These are phyloP conservation scores for Capsicum rhomboideum DNA, from an alignment of 257 asterid species.

Conservation along the genomic window DNA sequence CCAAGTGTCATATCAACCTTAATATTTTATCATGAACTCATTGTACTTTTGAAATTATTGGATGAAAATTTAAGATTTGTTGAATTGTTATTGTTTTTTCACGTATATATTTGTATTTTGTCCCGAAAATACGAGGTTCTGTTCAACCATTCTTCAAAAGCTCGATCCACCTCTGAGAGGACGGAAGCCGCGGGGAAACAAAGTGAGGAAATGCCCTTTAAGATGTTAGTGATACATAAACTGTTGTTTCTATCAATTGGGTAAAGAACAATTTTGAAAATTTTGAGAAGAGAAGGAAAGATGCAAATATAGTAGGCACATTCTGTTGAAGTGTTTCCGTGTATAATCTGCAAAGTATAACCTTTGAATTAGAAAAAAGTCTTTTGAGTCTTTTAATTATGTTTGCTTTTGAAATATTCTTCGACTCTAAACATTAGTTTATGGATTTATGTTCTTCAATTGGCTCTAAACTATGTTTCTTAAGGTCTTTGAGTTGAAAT, in stretches of 20 bases:
- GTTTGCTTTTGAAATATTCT: neutral
- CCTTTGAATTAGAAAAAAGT: neutral
- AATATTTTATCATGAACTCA: neutral
- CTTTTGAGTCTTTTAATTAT: neutral
- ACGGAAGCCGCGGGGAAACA: neutral
- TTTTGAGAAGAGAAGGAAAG: neutral
- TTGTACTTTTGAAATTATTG: neutral
- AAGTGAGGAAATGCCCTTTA: neutral
- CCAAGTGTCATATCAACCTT: neutral
- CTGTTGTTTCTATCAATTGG: neutral
- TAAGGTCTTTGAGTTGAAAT: neutral
- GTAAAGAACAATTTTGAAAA: neutral
- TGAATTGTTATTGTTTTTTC: neutral
- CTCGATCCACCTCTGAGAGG: neutral
- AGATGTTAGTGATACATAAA: neutral
- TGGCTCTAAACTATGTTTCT: neutral
- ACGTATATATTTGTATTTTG: neutral
- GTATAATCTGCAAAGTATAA: neutral
- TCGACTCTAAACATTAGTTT: neutral
- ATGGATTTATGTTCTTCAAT: neutral
- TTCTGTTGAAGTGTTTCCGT: neutral
- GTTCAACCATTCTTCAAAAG: neutral
- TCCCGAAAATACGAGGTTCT: neutral
- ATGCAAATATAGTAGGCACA: neutral
- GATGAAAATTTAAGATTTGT: neutral